phyloP scores from a whole-genome alignment of 2,329 filamentous ascomycete species.

The Ustilaginoidea virens region DNA sequence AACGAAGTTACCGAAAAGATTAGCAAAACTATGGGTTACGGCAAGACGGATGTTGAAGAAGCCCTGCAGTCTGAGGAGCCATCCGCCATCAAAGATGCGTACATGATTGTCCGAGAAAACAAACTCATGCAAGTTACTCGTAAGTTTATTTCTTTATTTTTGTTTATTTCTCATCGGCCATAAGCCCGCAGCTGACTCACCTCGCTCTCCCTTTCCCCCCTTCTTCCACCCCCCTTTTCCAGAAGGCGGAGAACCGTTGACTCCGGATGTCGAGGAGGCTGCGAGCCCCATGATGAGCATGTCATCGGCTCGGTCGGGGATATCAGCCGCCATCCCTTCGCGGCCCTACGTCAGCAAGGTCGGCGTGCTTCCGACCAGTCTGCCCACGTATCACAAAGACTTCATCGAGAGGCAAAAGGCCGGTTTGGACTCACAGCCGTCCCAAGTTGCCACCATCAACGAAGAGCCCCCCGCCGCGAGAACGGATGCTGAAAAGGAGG shows the following conservation, averaged over 20 bases:
- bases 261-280: slow-evolving; percentile 21
- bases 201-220: too few relatives aligned
- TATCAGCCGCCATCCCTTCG: slow-evolving; percentile 31
- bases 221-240: too few relatives aligned
- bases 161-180: too few relatives aligned
- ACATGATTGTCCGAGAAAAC: slow-evolving; percentile 94
- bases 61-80: slow-evolving; percentile 83
- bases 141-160: slow-evolving; percentile 39
- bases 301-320: slow-evolving; percentile 37
- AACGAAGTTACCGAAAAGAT: slow-evolving; percentile 89
- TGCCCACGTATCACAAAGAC: slow-evolving; percentile 81
- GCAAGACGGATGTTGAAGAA: slow-evolving; percentile 86
- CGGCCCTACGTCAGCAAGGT: slow-evolving; percentile 66
- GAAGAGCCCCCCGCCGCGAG: slow-evolving; percentile 35
- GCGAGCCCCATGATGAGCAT: slow-evolving; percentile 37
- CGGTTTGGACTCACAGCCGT: slow-evolving; percentile 27
- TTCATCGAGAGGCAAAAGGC: slow-evolving; percentile 63
- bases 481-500: slow-evolving; percentile 63
- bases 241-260: slow-evolving; percentile 20
- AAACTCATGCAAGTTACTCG: slow-evolving; percentile 92
- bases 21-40: slow-evolving; percentile 96
- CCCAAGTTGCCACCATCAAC: slow-evolving; percentile 25
- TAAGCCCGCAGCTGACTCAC: too few relatives aligned
- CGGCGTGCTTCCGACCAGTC: slow-evolving; percentile 76
- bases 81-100: slow-evolving; percentile 96